Conservation (phyloP, 2,329 filamentous ascomycete genomes). For the Pseudogymnoascus sp. region DNA sequence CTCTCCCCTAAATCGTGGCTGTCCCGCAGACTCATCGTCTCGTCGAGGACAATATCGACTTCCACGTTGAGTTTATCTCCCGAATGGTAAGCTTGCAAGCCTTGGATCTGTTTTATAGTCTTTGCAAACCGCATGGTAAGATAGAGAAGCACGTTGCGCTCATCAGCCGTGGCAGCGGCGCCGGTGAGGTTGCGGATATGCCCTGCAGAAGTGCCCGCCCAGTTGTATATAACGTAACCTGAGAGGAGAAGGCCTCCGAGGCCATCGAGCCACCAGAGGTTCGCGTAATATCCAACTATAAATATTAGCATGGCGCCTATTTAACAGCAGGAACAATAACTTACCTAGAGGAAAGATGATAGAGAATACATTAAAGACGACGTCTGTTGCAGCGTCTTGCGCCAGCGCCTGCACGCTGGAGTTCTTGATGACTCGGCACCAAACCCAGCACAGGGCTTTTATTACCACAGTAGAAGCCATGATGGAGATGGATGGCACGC, state of each 20-base stretch:
- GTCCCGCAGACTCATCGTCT: conserved; percentile 42
- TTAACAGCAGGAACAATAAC: neutral
- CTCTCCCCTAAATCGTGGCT: conserved; percentile 56
- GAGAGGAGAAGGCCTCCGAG: conserved; percentile 55
- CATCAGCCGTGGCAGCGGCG: conserved; percentile 44
- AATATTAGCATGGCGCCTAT: neutral
- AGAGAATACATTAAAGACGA: conserved; percentile 57
- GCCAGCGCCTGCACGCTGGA: conserved; percentile 57
- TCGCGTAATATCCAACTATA: conserved; percentile 46
- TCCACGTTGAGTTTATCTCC: conserved; percentile 58
- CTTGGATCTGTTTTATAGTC: conserved; percentile 47
- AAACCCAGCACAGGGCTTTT: conserved; percentile 54
- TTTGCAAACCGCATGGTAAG: conserved; percentile 51
- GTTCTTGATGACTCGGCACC: conserved; percentile 52
- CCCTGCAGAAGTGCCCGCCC: conserved; percentile 53
- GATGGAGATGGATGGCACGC: conserved; percentile 46
- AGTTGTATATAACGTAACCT: conserved; percentile 62
- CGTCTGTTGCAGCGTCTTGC: conserved; percentile 57
- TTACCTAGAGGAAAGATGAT: conserved; percentile 49
- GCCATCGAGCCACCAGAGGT: conserved; percentile 61
- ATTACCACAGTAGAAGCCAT: conserved; percentile 50
- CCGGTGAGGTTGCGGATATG: conserved; percentile 53
- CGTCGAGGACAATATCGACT: conserved; percentile 51
- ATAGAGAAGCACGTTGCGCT: conserved; percentile 51
- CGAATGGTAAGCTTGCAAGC: conserved; percentile 50